Evolutionary conservation across 345 rosid genomes (phyloP), one percentile per base, ranked within the genome.

Genomic region (Ceriops tagal): DNA sequence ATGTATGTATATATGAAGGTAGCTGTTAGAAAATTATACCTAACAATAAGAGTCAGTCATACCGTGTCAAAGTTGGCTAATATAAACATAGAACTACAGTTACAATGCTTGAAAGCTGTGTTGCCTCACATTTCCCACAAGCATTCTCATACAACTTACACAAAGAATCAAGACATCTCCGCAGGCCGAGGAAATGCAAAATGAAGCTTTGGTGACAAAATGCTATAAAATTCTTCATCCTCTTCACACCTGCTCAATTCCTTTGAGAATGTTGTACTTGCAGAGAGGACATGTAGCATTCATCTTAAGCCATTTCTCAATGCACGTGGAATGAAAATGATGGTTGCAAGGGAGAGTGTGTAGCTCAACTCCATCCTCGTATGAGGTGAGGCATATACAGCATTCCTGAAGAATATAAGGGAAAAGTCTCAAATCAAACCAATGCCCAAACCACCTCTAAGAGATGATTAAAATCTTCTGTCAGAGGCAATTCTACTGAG

Each of bases 251-350:
- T 83, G 85, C 46, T 95, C 96, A 39, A 58, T 87, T 72, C 96
- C 91, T 85, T 96, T 90, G 80, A 96, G 86, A 65, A 96, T 96
- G 73, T 90, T 85, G 82, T 77, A 90, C 83, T 96, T 96, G 88
- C 99, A 96, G 60, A 96, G 89, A 16, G 98, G 99, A 71, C 99
- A 92, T 30, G 97, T 96, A 4, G 99, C 99, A 58, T 92, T 92
- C 97, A 96, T 96, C 85, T 92, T 92, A 8, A 96, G 97, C 99
- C 99, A 96, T 79, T 89, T 96, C 78, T 73, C 89, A 0, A 96
- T 92, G 72, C 99, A 96, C 5, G 82, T 67, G 0, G 92, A 80
- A 75, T 96, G 98, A 77, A 90, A 96, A 65, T 90, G 97, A 75
- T 96, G 99, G 84, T 81, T 88, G 82, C 99, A 92, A 28, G 97